Evolutionary conservation across 2,329 filamentous ascomycete genomes (phyloP).

Genomic region (Aspergillus pseudonomiae): DNA sequence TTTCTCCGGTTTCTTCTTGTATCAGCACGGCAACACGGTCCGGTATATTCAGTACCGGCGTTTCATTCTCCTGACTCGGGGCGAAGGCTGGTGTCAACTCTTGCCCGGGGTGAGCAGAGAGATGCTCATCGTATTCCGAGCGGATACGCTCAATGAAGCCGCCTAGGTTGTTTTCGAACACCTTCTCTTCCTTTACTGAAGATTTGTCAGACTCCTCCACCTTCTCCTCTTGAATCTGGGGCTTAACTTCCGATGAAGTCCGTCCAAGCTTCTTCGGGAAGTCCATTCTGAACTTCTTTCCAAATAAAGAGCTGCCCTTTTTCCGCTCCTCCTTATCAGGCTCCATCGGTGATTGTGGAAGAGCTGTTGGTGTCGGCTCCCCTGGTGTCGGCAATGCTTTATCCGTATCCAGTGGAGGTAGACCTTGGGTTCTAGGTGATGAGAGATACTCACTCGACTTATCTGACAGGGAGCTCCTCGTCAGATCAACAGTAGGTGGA

Average conservation of each 20-base stretch:
- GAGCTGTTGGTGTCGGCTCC: constrained; percentile 48
- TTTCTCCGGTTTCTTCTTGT: constrained; percentile 65
- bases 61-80: constrained; percentile 49
- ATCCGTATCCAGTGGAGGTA: constrained; percentile 54
- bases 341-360: constrained; percentile 57
- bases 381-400: constrained; percentile 50
- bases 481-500: constrained; percentile 54
- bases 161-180: constrained; percentile 50
- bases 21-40: constrained; percentile 62
- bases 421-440: constrained; percentile 51
- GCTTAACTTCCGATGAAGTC: constrained; percentile 69
- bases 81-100: constrained; percentile 43
- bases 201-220: constrained; percentile 57
- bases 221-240: constrained; percentile 75
- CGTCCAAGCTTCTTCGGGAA: constrained; percentile 79
- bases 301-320: constrained; percentile 64
- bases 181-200: constrained; percentile 52
- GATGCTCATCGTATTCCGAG: constrained; percentile 49
- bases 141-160: constrained; percentile 51
- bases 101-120: constrained; percentile 42
- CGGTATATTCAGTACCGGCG: constrained; percentile 48
- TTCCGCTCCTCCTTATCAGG: constrained; percentile 65
- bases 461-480: constrained; percentile 61
- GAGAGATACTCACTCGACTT: constrained; percentile 76
- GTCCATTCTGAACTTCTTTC: constrained; percentile 80